Evolutionary conservation across 305 asterid species (phyloP), one percentile per base, ranked within the genome.

Genomic region (Solanum aculeatissimum): DNA sequence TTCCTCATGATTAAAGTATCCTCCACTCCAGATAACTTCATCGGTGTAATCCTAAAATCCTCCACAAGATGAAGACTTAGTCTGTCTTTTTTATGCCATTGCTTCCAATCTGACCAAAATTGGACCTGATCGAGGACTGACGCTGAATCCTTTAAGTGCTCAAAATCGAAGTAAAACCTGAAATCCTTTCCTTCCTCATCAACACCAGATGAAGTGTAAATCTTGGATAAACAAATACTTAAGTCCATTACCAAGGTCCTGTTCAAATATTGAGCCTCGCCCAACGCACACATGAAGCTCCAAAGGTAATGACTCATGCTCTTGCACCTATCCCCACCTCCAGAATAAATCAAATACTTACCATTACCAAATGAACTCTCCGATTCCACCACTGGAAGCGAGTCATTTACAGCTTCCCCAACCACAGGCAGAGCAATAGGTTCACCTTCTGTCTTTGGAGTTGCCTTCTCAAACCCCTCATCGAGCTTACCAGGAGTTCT

Each of bases 281-380:
- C 99, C 63, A 96, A 75, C 77, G 95, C 92, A 90, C 99, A 96
- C 86, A 84, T 84, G 90, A 96, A 96, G 87, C 98, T 91, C 97
- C 98, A 94, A 53, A 93, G 83, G 83, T 91, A 96, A 9, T 96
- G 99, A 79, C 86, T 68, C 98, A 93, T 96, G 89, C 88, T 90
- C 91, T 94, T 93, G 89, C 99, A 96, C 88, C 97, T 91, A 82
- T 94, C 99, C 8, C 98, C 98, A 19, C 98, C 97, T 43, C 94
- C 95, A 13, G 89, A 82, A 58, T 96, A 96, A 72, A 93, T 15
- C 93, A 96, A 90, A 84, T 93, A 96, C 91, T 91, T 94, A 3
- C 94, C 92, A 11, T 18, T 63, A 16, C 89, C 85, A 68, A 94
- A 95, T 1, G 94, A 91, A 9, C 84, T 89, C 88, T 95, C 95